Conservation (phyloP, 2,329 filamentous ascomycete genomes). For the Aspergillus fumigatus region DNA sequence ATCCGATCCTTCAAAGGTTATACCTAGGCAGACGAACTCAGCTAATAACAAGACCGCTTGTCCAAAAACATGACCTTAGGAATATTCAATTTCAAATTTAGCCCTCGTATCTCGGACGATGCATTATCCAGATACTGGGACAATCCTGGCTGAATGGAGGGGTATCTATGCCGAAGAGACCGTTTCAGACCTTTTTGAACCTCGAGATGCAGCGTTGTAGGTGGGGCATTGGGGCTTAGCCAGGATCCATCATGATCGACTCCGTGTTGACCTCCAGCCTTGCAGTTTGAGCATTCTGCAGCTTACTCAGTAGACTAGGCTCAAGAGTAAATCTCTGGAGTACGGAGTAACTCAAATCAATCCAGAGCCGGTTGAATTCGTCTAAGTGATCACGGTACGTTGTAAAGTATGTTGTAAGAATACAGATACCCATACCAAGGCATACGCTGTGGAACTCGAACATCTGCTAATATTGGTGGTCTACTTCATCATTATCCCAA, state of each 20-base stretch:
- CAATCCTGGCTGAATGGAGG: not conserved
- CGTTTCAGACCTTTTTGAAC: not conserved
- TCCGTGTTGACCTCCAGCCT: not conserved
- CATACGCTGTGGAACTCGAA: not conserved
- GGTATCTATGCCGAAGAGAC: not conserved
- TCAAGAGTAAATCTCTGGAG: not conserved
- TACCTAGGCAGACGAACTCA: not conserved
- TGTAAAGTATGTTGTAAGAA: not conserved
- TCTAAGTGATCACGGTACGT: not conserved
- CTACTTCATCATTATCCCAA: not conserved
- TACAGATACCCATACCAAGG: not conserved
- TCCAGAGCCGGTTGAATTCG: not conserved
- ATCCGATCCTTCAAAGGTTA: not conserved
- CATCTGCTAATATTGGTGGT: not conserved
- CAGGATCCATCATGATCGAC: conserved; percentile 13
- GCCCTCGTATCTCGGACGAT: not conserved
- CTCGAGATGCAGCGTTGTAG: not conserved
- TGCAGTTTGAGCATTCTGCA: not conserved
- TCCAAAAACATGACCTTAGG: not conserved
- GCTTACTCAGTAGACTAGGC: not conserved
- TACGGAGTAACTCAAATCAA: not conserved
- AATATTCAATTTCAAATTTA: not conserved
- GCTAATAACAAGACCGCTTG: not conserved
- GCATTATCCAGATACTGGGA: not conserved
- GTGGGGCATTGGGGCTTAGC: conserved; percentile 33